phyloP scores from a whole-genome alignment of 23 red algal genomes.

The Gracilaria caudata region DNA sequence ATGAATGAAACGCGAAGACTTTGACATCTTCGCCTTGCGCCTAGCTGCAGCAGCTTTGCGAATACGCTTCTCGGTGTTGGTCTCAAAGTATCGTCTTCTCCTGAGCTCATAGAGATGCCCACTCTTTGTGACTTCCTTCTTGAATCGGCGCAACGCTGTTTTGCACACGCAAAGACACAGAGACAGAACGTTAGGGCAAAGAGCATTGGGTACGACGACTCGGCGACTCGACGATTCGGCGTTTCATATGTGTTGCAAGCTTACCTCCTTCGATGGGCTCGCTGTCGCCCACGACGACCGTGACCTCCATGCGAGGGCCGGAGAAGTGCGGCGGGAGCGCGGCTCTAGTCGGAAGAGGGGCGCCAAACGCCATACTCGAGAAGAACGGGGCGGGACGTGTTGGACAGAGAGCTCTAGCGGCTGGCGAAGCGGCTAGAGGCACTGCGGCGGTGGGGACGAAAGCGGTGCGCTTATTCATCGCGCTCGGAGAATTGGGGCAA shows the following conservation, averaged over 20 bases:
- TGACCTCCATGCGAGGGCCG: slow-evolving; percentile 76
- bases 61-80: slow-evolving; percentile 87
- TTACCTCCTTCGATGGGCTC: slow-evolving; percentile 78
- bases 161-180: background rate
- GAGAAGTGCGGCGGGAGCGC: slow-evolving; percentile 1
- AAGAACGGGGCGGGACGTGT: slow-evolving; percentile 58
- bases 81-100: slow-evolving; percentile 91
- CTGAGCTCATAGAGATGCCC: slow-evolving; percentile 82
- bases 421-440: slow-evolving; percentile 15
- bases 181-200: background rate
- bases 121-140: slow-evolving; percentile 88
- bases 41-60: slow-evolving; percentile 71
- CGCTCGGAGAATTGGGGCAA: background rate
- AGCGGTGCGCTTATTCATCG: slow-evolving; percentile 28
- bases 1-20: background rate
- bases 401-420: background rate
- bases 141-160: slow-evolving; percentile 80
- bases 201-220: background rate
- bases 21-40: slow-evolving; percentile 70
- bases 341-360: slow-evolving; percentile 46
- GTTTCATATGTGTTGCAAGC: background rate
- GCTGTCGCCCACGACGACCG: slow-evolving; percentile 73
- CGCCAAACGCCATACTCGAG: slow-evolving; percentile 55
- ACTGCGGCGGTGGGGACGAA: background rate
- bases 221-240: too few relatives aligned